Conservation (phyloP, 2,329 filamentous ascomycete genomes). For the Clathrospora elynae region DNA sequence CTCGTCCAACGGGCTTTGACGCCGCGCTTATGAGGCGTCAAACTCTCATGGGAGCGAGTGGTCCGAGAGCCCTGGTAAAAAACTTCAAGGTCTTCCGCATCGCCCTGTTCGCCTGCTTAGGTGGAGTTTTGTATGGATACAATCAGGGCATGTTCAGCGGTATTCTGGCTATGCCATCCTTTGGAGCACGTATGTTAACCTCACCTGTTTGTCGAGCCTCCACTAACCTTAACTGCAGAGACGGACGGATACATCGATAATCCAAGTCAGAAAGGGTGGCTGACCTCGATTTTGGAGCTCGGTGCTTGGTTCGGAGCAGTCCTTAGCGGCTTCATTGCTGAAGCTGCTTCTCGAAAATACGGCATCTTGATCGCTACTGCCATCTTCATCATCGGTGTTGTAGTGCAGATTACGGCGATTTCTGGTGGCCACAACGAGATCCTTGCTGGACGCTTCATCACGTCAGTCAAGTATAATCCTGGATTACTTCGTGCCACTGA, state of each 20-base stretch:
- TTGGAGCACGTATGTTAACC: slow-evolving; percentile 45
- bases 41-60: slow-evolving; percentile 39
- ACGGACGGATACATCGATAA: slow-evolving; percentile 50
- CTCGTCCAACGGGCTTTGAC: slow-evolving; percentile 26
- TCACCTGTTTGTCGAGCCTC: not conserved
- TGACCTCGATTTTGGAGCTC: slow-evolving; percentile 70
- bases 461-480: slow-evolving; percentile 40
- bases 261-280: slow-evolving; percentile 54
- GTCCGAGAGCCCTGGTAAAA: slow-evolving; percentile 56
- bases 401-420: slow-evolving; percentile 69
- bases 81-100: slow-evolving; percentile 62
- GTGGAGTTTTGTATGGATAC: slow-evolving; percentile 67
- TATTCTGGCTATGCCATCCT: slow-evolving; percentile 60
- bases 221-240: slow-evolving; percentile 32
- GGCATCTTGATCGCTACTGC: slow-evolving; percentile 68
- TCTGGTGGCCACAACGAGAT: slow-evolving; percentile 63
- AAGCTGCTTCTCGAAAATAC: slow-evolving; percentile 70
- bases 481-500: slow-evolving; percentile 15
- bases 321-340: slow-evolving; percentile 72
- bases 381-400: slow-evolving; percentile 72
- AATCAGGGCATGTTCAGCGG: slow-evolving; percentile 80
- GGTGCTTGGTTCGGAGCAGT: slow-evolving; percentile 78
- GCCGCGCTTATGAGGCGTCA: slow-evolving; percentile 30
- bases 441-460: slow-evolving; percentile 73
- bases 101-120: slow-evolving; percentile 59